phyloP scores from a whole-genome alignment of 441 rosid genomes.

The Capsella rubella region DNA sequence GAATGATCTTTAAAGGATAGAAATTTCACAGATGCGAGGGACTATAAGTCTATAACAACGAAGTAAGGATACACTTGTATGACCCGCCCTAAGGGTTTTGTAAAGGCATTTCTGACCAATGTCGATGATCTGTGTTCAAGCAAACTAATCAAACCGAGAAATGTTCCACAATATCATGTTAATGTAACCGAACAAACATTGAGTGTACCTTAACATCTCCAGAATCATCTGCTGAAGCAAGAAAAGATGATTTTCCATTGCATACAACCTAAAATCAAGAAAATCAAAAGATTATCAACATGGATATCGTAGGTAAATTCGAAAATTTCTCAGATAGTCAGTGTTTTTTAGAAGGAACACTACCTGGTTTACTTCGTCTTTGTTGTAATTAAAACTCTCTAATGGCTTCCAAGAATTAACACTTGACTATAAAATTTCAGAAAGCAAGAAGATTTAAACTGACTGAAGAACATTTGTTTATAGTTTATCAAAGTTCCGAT shows the following conservation, averaged over 20 bases:
- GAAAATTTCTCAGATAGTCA: neutral
- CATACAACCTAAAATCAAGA: slow-evolving; percentile 59
- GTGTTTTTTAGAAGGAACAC: neutral
- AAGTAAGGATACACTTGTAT: slow-evolving; percentile 80
- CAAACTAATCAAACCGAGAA: slow-evolving; percentile 24
- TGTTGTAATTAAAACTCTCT: slow-evolving; percentile 71
- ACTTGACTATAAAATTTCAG: slow-evolving; percentile 41
- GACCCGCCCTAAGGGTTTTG: slow-evolving; percentile 87
- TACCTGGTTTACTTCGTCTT: slow-evolving; percentile 95
- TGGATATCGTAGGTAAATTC: neutral
- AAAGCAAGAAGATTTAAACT: slow-evolving; percentile 4
- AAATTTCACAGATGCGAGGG: neutral
- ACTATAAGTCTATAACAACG: neutral
- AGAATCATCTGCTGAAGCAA: slow-evolving; percentile 83
- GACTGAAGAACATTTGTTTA: neutral
- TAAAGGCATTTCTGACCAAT: slow-evolving; percentile 69
- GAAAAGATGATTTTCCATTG: slow-evolving; percentile 72
- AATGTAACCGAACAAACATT: neutral
- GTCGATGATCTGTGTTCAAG: slow-evolving; percentile 73
- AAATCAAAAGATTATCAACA: neutral
- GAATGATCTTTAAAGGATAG: neutral
- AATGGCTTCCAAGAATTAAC: slow-evolving; percentile 60
- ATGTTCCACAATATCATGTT: slow-evolving; percentile 17
- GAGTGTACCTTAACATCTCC: slow-evolving; percentile 81
- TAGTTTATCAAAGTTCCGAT: slow-evolving; percentile 12